phyloP scores from a whole-genome alignment of 805 yeast genomes.

The Pichia membranifaciens region DNA sequence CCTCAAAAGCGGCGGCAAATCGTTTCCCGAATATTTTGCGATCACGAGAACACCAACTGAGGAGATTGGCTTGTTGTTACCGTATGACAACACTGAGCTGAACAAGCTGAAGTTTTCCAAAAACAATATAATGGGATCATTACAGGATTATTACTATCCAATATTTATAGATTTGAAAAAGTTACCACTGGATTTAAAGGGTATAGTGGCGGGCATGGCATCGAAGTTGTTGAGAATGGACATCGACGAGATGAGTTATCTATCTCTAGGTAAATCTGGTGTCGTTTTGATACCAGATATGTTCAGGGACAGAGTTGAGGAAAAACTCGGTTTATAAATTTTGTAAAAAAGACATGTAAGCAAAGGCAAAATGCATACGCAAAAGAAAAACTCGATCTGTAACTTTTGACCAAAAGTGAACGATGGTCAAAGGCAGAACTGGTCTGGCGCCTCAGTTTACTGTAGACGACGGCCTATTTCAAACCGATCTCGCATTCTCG shows the following conservation, averaged over 20 bases:
- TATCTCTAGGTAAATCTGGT: conserved; percentile 56
- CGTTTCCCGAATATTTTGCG: conserved; percentile 42
- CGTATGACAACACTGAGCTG: conserved; percentile 35
- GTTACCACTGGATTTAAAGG: conserved; percentile 55
- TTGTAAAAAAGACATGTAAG: too few relatives aligned
- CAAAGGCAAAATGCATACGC: too few relatives aligned
- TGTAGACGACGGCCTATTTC: too few relatives aligned
- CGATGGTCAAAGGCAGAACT: too few relatives aligned
- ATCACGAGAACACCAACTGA: conserved; percentile 46
- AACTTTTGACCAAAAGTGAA: too few relatives aligned
- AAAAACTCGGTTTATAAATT: conserved; percentile 1
- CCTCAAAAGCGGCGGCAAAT: not conserved
- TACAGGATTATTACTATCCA: conserved; percentile 52
- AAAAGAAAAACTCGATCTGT: too few relatives aligned
- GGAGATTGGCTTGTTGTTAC: conserved; percentile 45
- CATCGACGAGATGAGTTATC: conserved; percentile 47
- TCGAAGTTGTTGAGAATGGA: conserved; percentile 34
- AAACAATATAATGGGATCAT: conserved; percentile 46
- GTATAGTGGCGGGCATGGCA: conserved; percentile 64
- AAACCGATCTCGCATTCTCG: too few relatives aligned
- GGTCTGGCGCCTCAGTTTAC: too few relatives aligned
- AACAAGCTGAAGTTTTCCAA: conserved; percentile 36
- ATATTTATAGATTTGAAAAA: conserved; percentile 46
- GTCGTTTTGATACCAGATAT: conserved; percentile 55
- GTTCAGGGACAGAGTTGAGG: conserved; percentile 17